Evolutionary conservation across 163 green algal genomes (phyloP).

Genomic region (Chloroidium sp.): DNA sequence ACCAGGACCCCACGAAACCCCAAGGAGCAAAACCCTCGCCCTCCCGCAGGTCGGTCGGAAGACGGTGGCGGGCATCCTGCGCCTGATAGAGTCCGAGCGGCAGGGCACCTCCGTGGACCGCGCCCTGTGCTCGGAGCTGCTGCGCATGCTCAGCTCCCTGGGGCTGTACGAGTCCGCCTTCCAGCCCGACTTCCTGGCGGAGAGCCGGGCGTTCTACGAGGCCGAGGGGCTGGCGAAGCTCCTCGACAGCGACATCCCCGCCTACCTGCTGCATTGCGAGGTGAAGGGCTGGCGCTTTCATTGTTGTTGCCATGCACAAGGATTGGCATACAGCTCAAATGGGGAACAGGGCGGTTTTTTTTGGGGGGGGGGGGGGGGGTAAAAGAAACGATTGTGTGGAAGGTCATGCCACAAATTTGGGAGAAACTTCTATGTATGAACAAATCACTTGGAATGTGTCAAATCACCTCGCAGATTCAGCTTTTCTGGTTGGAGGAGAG

Average conservation of each 20-base stretch:
- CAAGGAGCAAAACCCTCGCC: too few species aligned
- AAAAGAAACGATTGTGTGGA: too few species aligned
- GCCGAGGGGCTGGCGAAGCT: slow-evolving; percentile 61
- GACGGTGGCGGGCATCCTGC: slow-evolving; percentile 61
- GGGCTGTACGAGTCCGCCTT: slow-evolving; percentile 59
- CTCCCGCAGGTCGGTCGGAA: slow-evolving; percentile 47
- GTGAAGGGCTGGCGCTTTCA: slow-evolving; percentile 18
- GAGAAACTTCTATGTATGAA: too few species aligned
- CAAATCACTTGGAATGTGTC: too few species aligned
- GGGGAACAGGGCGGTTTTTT: too few species aligned
- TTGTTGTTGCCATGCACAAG: neutral
- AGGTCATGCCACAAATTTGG: too few species aligned
- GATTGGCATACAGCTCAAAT: too few species aligned
- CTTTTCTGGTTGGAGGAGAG: too few species aligned
- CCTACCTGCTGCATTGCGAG: slow-evolving; percentile 87
- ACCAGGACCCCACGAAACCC: too few species aligned
- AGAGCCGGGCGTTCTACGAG: slow-evolving; percentile 53
- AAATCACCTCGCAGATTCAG: too few species aligned
- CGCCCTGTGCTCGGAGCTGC: slow-evolving; percentile 57
- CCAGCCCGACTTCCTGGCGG: slow-evolving; percentile 56
- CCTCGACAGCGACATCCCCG: slow-evolving; percentile 51
- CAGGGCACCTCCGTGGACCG: slow-evolving; percentile 68
- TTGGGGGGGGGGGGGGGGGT: too few species aligned
- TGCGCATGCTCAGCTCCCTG: slow-evolving; percentile 69
- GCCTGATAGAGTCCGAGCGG: slow-evolving; percentile 72